A percentile compares a stretch with the other conserved stretches of the same genome.
Conservation (phyloP, 805 yeast genomes). For the Ogataea dorogensis region DNA sequence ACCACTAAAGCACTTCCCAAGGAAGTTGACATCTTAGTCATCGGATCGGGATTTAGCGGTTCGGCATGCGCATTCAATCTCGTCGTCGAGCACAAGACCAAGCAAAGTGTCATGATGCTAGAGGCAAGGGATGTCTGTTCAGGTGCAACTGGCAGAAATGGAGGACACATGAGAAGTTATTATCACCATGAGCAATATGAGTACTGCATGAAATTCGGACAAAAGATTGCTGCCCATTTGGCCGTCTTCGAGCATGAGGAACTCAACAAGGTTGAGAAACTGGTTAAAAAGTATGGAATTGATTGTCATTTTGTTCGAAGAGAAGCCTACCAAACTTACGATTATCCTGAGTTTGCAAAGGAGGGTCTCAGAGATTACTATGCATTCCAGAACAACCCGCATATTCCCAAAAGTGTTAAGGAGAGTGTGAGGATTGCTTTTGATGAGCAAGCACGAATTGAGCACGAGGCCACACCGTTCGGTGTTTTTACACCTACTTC, state of each 20-base stretch:
- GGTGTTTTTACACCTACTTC: constrained; percentile 42
- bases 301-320: constrained; percentile 40
- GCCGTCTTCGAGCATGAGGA: constrained; percentile 38
- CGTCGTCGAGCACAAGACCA: constrained; percentile 30
- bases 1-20: constrained; percentile 33
- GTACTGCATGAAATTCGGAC: constrained; percentile 20
- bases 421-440: constrained; percentile 31
- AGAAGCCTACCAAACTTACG: constrained; percentile 36
- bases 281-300: constrained; percentile 34
- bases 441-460: constrained; percentile 33
- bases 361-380: constrained; percentile 24
- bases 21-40: constrained; percentile 38
- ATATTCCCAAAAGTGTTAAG: constrained; percentile 27
- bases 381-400: constrained; percentile 30
- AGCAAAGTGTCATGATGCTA: constrained; percentile 12
- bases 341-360: constrained; percentile 15
- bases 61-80: constrained; percentile 39
- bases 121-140: constrained; percentile 36
- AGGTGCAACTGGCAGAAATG: constrained; percentile 47
- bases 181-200: constrained; percentile 21
- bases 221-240: constrained; percentile 34
- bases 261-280: constrained; percentile 31
- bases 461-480: constrained; percentile 29
- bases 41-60: constrained; percentile 49
- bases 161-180: constrained; percentile 45